Conservation (phyloP, 306 rosid species). For the Cucumis sativus region Cucumber_9930_V3 NC_026656.2:820501-821000, state of each 20-base stretch:
- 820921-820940: conserved; percentile 52
- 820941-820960: conserved; percentile 77
- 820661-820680: conserved; percentile 94
- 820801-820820: conserved; percentile 91
- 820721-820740: conserved; percentile 98
- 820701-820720: conserved; percentile 97
- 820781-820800: conserved; percentile 61
- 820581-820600: conserved; percentile 54
- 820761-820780: conserved; percentile 90
- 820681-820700: conserved; percentile 99
- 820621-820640: conserved; percentile 96
- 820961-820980: conserved; percentile 8
- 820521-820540: neutral
- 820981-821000: neutral
- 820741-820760: conserved; percentile 99
- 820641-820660: conserved; percentile 97
- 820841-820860: conserved; percentile 88
- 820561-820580: neutral
- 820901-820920: conserved; percentile 56
- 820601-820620: conserved; percentile 71
- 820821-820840: conserved; percentile 99
- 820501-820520: neutral
- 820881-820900: conserved; percentile 69
- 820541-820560: neutral
- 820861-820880: conserved; percentile 72